A percentile compares a stretch with the other conserved stretches of the same genome.
phyloP scores from a whole-genome alignment of 257 asterid genomes.

The Solanum verrucosum region DNA sequence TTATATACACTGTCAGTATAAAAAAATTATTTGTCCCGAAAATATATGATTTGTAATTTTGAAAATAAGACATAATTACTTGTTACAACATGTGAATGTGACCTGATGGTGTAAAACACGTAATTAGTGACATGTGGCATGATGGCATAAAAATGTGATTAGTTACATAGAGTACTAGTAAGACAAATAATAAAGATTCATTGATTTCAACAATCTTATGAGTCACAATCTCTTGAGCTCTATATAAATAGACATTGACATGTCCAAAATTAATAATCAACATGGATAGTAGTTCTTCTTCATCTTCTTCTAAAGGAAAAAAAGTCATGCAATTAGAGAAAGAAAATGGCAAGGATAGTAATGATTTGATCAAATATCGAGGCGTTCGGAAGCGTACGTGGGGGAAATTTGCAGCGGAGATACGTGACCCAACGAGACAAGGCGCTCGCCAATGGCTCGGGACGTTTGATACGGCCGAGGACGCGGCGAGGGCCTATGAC shows the following conservation, averaged over 20 bases:
- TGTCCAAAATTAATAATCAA: not conserved
- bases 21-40: not conserved
- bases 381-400: slow-evolving; percentile 1
- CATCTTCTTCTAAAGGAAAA: not conserved
- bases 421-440: slow-evolving; percentile 8
- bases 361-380: slow-evolving; percentile 1
- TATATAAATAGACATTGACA: not conserved
- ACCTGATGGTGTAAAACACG: not conserved
- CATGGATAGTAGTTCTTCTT: slow-evolving; percentile 9
- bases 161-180: not conserved
- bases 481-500: slow-evolving; percentile 10
- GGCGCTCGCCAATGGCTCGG: slow-evolving; percentile 12
- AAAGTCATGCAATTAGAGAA: not conserved
- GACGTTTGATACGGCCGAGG: slow-evolving; percentile 1
- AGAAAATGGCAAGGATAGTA: not conserved
- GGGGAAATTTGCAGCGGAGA: slow-evolving; percentile 13
- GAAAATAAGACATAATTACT: not conserved
- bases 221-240: not conserved
- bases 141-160: not conserved
- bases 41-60: not conserved
- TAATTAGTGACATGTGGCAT: not conserved
- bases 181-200: not conserved
- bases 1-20: not conserved
- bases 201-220: not conserved
- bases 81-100: not conserved